Evolutionary conservation across 352 stramenopile species (phyloP).

Genomic region (Pythium chondricola): DNA sequence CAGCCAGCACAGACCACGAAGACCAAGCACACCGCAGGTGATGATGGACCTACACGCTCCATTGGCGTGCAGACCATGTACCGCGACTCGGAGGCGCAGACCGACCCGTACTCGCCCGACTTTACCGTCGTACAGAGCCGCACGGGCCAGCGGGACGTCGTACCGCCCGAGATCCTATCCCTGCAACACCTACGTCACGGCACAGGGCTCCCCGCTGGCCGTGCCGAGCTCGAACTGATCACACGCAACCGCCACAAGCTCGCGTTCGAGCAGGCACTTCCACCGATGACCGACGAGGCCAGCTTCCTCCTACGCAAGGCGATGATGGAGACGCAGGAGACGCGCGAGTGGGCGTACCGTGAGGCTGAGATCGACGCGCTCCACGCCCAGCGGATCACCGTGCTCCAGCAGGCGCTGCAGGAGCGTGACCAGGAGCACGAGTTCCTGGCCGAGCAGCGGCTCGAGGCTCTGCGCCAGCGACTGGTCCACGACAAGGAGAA

Average conservation of each 20-base stretch:
- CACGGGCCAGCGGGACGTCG: slow-evolving; percentile 20
- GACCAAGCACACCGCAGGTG: background rate
- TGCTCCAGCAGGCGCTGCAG: slow-evolving; percentile 76
- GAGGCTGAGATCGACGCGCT: slow-evolving; percentile 87
- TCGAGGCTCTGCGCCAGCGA: slow-evolving; percentile 82
- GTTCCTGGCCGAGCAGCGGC: slow-evolving; percentile 88
- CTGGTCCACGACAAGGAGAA: slow-evolving; percentile 77
- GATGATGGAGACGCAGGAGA: slow-evolving; percentile 92
- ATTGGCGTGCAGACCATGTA: slow-evolving; percentile 89
- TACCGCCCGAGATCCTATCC: slow-evolving; percentile 77
- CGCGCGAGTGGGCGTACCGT: slow-evolving; percentile 80
- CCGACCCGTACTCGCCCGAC: slow-evolving; percentile 90
- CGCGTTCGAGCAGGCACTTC: slow-evolving; percentile 80
- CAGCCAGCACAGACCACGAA: slow-evolving; percentile 23
- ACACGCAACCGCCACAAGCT: slow-evolving; percentile 85
- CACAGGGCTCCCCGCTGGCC: slow-evolving; percentile 71
- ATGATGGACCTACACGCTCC: slow-evolving; percentile 46
- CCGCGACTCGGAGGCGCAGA: slow-evolving; percentile 92
- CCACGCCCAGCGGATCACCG: slow-evolving; percentile 68
- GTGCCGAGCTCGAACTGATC: slow-evolving; percentile 88
- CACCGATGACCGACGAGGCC: slow-evolving; percentile 93
- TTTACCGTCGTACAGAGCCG: slow-evolving; percentile 74
- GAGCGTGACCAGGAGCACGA: slow-evolving; percentile 88
- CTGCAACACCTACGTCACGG: slow-evolving; percentile 64
- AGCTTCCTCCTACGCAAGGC: slow-evolving; percentile 86